A percentile compares a stretch with the other conserved stretches of the same genome.
These are phyloP conservation scores for Ophiostoma perfectum DNA, from an alignment of 2,329 filamentous ascomycete genomes.

Conservation along the genomic window DNA sequence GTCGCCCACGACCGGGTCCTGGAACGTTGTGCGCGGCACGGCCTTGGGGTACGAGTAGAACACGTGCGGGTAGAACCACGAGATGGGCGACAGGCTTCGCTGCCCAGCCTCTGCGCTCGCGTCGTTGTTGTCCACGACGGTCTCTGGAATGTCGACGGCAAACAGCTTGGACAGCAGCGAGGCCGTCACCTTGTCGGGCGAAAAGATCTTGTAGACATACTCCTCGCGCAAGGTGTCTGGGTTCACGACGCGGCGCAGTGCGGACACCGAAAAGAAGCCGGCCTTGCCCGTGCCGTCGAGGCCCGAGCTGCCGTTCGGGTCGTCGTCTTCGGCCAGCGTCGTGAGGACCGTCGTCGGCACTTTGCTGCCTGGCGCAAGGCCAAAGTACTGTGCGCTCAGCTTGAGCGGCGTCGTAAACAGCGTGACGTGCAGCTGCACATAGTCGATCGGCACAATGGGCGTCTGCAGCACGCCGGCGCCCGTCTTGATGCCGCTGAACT, in stretches of 20 bases:
- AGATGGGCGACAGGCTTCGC: conserved; percentile 42
- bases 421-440: conserved; percentile 81
- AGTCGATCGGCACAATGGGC: conserved; percentile 72
- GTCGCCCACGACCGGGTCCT: conserved; percentile 64
- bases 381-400: conserved; percentile 71
- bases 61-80: conserved; percentile 70
- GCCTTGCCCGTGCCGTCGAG: conserved; percentile 61
- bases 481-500: conserved; percentile 65
- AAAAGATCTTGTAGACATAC: conserved; percentile 62
- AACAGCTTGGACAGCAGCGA: conserved; percentile 51
- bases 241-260: conserved; percentile 59
- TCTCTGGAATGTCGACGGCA: conserved; percentile 43
- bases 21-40: conserved; percentile 80
- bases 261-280: conserved; percentile 82
- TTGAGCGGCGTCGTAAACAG: conserved; percentile 72
- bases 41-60: conserved; percentile 85
- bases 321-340: conserved; percentile 61
- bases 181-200: conserved; percentile 47
- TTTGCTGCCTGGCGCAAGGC: conserved; percentile 49
- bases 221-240: conserved; percentile 50
- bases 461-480: conserved; percentile 63
- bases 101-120: neutral
- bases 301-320: conserved; percentile 39
- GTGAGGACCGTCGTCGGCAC: conserved; percentile 76
- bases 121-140: conserved; percentile 30